Evolutionary conservation across 306 rosid species (phyloP).

Genomic region (Rosa rugosa): DNA sequence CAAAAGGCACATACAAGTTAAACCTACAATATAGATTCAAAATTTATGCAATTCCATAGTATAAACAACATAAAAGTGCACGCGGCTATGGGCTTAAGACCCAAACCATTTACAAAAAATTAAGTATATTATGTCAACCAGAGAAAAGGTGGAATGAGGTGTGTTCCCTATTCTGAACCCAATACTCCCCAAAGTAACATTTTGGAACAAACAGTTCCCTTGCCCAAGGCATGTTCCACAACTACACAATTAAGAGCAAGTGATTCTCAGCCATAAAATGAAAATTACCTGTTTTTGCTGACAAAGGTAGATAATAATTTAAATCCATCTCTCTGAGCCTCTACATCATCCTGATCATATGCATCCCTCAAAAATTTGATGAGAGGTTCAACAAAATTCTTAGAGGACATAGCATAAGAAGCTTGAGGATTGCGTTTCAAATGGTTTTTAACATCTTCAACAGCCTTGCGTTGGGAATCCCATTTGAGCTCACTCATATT

Average conservation of each 20-base stretch:
- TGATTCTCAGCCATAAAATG: not conserved
- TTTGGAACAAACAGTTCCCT: not conserved
- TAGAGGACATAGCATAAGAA: constrained; percentile 39
- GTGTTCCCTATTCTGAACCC: not conserved
- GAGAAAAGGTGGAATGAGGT: not conserved
- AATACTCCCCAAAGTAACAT: not conserved
- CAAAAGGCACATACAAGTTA: not conserved
- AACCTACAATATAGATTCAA: not conserved
- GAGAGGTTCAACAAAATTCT: constrained; percentile 54
- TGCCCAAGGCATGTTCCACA: not conserved
- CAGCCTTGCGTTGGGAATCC: constrained; percentile 65
- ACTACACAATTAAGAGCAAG: not conserved
- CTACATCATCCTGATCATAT: constrained; percentile 43
- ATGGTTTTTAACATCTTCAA: constrained; percentile 56
- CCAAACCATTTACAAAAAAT: not conserved
- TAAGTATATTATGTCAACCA: not conserved
- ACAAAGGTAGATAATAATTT: constrained; percentile 56
- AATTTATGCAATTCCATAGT: constrained; percentile 12
- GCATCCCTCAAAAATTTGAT: constrained; percentile 65
- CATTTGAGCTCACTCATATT: constrained; percentile 61
- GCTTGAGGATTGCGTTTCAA: constrained; percentile 44
- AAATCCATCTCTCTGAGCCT: constrained; percentile 62
- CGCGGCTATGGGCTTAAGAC: not conserved
- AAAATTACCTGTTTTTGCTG: constrained; percentile 61
- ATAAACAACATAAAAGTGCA: constrained; percentile 1